Evolutionary conservation across 495 filamentous ascomycete species (phyloP).

Genomic region (Neurospora sp.): DNA sequence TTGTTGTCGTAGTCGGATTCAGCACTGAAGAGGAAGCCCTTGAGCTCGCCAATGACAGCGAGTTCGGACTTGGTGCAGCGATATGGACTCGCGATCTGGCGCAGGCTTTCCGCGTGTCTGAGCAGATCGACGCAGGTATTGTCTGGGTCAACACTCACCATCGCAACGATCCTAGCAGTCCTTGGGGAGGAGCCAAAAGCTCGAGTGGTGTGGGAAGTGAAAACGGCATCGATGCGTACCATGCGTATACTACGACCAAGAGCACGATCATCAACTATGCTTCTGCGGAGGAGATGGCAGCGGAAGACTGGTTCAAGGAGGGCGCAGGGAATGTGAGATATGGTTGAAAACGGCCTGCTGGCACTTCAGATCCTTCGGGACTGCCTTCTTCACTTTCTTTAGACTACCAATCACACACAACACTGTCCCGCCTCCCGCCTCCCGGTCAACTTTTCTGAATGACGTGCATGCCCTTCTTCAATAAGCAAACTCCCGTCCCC

Average conservation of each 20-base stretch:
- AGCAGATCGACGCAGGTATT: conserved; percentile 47
- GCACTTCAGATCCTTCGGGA: not conserved
- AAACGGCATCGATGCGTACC: conserved; percentile 47
- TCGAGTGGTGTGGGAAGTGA: conserved; percentile 48
- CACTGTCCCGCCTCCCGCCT: no score
- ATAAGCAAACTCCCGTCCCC: not conserved
- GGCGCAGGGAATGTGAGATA: conserved; percentile 33
- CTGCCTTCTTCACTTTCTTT: not conserved
- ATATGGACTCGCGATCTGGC: conserved; percentile 49
- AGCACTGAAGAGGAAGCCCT: conserved; percentile 39
- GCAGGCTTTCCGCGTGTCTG: conserved; percentile 47
- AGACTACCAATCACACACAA: not conserved
- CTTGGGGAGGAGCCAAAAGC: conserved; percentile 45
- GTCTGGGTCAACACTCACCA: conserved; percentile 56
- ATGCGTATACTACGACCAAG: conserved; percentile 47
- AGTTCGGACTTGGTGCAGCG: conserved; percentile 43
- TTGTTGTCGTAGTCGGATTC: conserved; percentile 37
- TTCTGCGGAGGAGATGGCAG: conserved; percentile 25
- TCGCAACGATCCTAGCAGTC: conserved; percentile 49
- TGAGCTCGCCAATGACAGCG: conserved; percentile 37
- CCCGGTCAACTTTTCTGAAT: not conserved
- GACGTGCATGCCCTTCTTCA: not conserved
- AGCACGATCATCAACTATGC: conserved; percentile 51
- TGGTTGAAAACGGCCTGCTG: conserved; percentile 12
- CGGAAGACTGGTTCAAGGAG: conserved; percentile 43